These are phyloP conservation scores for Cochlearia excelsa DNA, from an alignment of 345 rosid species.

Conservation along the genomic window DNA sequence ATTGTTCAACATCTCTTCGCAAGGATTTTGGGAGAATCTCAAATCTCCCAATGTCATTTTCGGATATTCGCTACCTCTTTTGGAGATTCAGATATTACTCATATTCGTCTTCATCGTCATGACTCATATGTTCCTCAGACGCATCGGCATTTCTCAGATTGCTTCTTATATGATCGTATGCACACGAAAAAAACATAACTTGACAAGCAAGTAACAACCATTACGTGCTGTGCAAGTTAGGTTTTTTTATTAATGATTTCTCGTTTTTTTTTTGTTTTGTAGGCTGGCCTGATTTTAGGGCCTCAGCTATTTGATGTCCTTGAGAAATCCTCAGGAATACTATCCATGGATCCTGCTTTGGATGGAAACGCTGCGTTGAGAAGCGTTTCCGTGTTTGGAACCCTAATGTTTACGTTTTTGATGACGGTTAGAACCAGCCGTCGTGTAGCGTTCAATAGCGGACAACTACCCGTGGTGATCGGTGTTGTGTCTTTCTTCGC, in stretches of 20 bases:
- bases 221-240: no score
- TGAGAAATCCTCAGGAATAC: slow-evolving; percentile 5
- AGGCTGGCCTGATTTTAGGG: slow-evolving; percentile 34
- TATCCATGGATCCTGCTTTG: slow-evolving; percentile 4
- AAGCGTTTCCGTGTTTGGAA: slow-evolving; percentile 33
- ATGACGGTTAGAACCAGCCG: slow-evolving; percentile 43
- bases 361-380: slow-evolving; percentile 27
- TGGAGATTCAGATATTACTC: slow-evolving; percentile 28
- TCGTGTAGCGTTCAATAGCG: slow-evolving; percentile 15
- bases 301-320: slow-evolving; percentile 19
- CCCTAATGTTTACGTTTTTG: slow-evolving; percentile 38
- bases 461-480: slow-evolving; percentile 25
- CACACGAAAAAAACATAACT: no score
- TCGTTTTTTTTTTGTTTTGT: no score
- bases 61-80: slow-evolving; percentile 31
- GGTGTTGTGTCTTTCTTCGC: slow-evolving; percentile 14
- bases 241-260: no score
- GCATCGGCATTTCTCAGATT: slow-evolving; percentile 24
- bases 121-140: slow-evolving; percentile 23
- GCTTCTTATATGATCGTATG: slow-evolving; percentile 26
- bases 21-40: slow-evolving; percentile 22
- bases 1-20: slow-evolving; percentile 23
- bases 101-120: slow-evolving; percentile 10
- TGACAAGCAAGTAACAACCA: no score
- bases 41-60: slow-evolving; percentile 9